phyloP scores from a whole-genome alignment of 73 alveolate genomes.

The Effrenium voratum region DNA sequence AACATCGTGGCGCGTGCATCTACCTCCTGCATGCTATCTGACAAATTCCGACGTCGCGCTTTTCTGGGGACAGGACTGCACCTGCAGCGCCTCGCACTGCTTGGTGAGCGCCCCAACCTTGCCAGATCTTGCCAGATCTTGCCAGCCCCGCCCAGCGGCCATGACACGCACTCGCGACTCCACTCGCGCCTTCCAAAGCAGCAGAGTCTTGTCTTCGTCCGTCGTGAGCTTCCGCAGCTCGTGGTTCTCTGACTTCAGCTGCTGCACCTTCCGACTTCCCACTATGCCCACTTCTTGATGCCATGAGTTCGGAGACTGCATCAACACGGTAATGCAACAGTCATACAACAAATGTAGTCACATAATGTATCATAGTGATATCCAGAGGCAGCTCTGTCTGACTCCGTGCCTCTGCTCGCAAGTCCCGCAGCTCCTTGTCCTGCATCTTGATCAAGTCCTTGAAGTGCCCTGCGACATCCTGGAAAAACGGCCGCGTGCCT shows the following conservation, averaged over 20 bases:
- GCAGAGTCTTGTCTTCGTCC: slow-evolving; percentile 86
- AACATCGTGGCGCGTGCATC: no score
- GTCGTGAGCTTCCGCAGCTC: slow-evolving; percentile 85
- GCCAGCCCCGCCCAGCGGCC: not conserved
- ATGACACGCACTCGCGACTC: not conserved
- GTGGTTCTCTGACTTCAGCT: slow-evolving; percentile 40
- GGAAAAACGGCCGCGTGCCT: not conserved
- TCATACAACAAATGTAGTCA: no score
- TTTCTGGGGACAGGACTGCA: not conserved
- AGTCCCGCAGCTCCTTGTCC: slow-evolving; percentile 59
- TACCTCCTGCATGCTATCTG: no score
- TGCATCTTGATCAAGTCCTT: slow-evolving; percentile 93
- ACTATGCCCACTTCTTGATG: no score
- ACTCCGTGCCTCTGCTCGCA: slow-evolving; percentile 52
- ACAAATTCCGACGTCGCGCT: no score
- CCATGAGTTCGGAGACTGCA: no score
- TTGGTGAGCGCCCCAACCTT: slow-evolving; percentile 72
- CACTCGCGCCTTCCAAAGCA: slow-evolving; percentile 62
- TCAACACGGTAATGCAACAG: no score
- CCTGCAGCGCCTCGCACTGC: slow-evolving; percentile 85
- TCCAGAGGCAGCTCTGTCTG: no score
- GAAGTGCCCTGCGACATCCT: slow-evolving; percentile 89
- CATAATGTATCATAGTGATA: no score
- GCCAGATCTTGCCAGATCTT: not conserved
- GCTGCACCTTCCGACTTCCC: slow-evolving; percentile 10